These are phyloP conservation scores for Cladophialophora exuberans DNA, from an alignment of 2,329 filamentous ascomycete species.

Conservation along the genomic window DNA sequence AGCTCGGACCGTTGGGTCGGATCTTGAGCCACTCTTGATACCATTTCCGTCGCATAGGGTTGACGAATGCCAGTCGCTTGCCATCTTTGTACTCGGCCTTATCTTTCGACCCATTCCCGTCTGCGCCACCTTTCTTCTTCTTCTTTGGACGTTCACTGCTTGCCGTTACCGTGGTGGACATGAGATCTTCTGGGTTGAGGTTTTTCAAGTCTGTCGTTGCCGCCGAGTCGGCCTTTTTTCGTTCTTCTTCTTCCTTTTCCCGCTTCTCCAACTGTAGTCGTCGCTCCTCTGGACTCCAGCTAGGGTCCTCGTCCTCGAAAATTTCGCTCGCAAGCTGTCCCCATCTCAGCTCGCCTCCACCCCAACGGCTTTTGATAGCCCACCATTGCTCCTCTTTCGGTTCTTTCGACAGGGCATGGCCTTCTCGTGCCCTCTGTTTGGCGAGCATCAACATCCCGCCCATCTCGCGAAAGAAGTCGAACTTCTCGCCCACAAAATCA, in stretches of 20 bases:
- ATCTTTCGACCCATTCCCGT: conserved; percentile 8
- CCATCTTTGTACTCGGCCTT: conserved; percentile 31
- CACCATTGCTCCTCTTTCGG: conserved; percentile 65
- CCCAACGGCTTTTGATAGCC: conserved; percentile 60
- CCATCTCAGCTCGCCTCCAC: conserved; percentile 49
- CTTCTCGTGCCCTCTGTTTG: conserved; percentile 63
- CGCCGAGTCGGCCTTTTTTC: conserved; percentile 20
- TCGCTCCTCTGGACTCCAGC: conserved; percentile 40
- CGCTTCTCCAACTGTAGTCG: conserved; percentile 31
- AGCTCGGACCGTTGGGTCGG: conserved; percentile 26
- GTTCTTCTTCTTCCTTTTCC: conserved; percentile 25
- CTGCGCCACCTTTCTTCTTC: conserved; percentile 31
- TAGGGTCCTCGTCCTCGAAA: conserved; percentile 33
- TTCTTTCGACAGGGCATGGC: conserved; percentile 48
- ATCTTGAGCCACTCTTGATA: conserved; percentile 33
- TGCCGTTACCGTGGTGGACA: conserved; percentile 16
- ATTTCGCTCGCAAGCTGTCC: conserved; percentile 34
- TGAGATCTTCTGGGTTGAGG: conserved; percentile 28
- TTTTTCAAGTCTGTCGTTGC: conserved; percentile 22
- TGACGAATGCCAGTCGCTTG: conserved; percentile 28
- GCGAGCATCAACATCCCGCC: conserved; percentile 61
- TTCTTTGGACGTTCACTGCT: conserved; percentile 36
- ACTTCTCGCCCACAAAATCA: conserved; percentile 41
- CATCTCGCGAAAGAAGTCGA: conserved; percentile 62
- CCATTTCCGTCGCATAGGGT: conserved; percentile 32